Percentiles rank a stretch among this genome's conserved stretches.
Conservation (phyloP, 768 basidiomycete species). For the Roridomyces roridus region DNA sequence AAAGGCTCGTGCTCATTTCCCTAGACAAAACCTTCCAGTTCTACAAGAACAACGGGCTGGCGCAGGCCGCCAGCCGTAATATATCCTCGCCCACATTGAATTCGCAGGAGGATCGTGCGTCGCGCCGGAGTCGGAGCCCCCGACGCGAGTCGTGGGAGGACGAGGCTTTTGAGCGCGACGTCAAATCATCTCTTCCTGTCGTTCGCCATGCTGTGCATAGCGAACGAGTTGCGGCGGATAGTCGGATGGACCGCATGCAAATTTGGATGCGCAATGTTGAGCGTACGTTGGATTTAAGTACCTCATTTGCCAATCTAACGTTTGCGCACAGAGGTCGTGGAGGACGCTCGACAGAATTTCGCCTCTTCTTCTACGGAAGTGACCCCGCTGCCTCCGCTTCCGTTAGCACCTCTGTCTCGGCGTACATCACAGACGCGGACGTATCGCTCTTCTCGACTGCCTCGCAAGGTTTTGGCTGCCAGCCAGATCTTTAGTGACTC, state of each 20-base stretch:
- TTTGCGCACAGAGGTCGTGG: constrained; percentile 68
- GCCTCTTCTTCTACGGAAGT: constrained; percentile 55
- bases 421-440: constrained; percentile 49
- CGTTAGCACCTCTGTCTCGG: constrained; percentile 62
- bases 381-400: constrained; percentile 64
- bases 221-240: constrained; percentile 60
- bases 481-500: constrained; percentile 70
- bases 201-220: constrained; percentile 59
- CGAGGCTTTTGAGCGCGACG: constrained; percentile 48
- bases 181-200: constrained; percentile 58
- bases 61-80: constrained; percentile 47
- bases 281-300: constrained; percentile 55
- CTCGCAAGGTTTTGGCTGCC: constrained; percentile 66
- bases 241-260: constrained; percentile 70
- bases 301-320: constrained; percentile 13
- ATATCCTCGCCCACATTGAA: constrained; percentile 51
- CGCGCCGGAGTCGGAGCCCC: constrained; percentile 29
- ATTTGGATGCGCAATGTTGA: constrained; percentile 86
- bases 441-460: constrained; percentile 58
- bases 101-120: constrained; percentile 33
- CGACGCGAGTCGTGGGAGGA: constrained; percentile 56
- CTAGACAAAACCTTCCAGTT: constrained; percentile 72
- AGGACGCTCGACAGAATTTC: constrained; percentile 81
- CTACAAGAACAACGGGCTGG: constrained; percentile 68
- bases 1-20: background rate